Base-by-base conservation (phyloP, 129 eudicot species). In the Flaveria sonorensis region DNA sequence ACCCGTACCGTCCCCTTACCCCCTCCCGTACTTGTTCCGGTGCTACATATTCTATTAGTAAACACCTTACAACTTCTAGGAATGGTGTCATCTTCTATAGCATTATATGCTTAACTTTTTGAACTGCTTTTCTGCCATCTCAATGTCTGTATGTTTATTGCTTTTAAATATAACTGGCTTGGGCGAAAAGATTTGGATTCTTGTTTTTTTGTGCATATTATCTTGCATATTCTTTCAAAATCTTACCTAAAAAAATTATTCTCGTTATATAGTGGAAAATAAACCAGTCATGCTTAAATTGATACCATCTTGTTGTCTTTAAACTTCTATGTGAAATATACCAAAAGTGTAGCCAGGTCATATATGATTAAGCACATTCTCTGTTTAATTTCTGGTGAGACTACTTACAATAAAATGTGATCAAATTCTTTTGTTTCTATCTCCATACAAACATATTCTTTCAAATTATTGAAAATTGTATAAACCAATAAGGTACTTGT, bases 121-220 rank as follows among this genome's bases (percentile, higher is more conserved):
- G 69, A 63, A 63, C 45, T 63, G 46, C 10, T 63, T 28, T 30
- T n/a, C 21, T 32, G 45, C 6, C 10, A 53, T 70, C 12, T 70
- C 39, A 28, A 2, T 63, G 45, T 28, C 3, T 63, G 45, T 30
- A 60, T 71, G 64, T 14, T 51, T 71, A 28, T 28, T 71, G 32
- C 45, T 28, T 71, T 47, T 70, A 50, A 71, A 50, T 30, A 50
- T 40, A 71, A 71, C 75, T 50, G 47, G 46, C 62, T 16, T 18
- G 63, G 47, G n/a, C 63, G 28, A 71, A 51, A 71, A 71, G n/a
- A 70, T 13, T 42, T 47, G 42, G 11, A 19, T 47, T 8, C 61
- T 23, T 70, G 39, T 23, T 24, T 15, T 70, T 18, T 0, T 68
- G 39, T 46, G 40, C 32, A 8, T 21, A 1, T 10, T 20, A 18